phyloP scores from a whole-genome alignment of 1,284 basidiomycete genomes.

The Phlebopus sp. region DNA sequence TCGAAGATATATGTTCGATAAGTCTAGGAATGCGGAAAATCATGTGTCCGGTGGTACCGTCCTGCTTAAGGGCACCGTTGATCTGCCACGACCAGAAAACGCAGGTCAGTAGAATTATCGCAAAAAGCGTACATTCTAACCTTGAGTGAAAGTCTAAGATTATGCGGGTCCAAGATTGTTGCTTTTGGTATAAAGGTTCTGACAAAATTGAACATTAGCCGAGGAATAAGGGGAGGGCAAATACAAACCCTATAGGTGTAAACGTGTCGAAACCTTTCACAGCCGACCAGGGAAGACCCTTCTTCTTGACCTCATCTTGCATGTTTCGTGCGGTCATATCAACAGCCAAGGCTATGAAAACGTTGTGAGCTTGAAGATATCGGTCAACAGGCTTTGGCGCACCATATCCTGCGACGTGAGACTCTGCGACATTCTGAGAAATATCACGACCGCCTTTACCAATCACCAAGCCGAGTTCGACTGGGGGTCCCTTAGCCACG shows the following conservation, averaged over 20 bases:
- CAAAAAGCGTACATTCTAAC: conserved; percentile 24
- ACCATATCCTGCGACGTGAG: conserved; percentile 92
- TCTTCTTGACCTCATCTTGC: conserved; percentile 90
- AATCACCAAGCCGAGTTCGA: conserved; percentile 96
- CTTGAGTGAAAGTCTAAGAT: conserved; percentile 77
- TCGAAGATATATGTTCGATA: conserved; percentile 88
- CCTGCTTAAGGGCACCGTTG: conserved; percentile 81
- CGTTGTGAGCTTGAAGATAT: background rate
- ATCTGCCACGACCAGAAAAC: conserved; percentile 45
- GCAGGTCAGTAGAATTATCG: background rate
- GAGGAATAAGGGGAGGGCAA: background rate
- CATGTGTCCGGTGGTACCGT: conserved; percentile 88
- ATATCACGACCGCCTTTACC: conserved; percentile 86
- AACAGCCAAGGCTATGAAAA: conserved; percentile 74
- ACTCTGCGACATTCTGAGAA: conserved; percentile 63
- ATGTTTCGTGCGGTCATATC: conserved; percentile 96
- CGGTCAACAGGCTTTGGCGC: conserved; percentile 20
- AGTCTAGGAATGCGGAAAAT: conserved; percentile 90
- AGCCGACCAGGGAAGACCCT: conserved; percentile 91
- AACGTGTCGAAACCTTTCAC: conserved; percentile 92
- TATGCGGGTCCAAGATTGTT: conserved; percentile 67
- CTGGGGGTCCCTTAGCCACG: conserved; percentile 42
- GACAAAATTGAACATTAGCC: conserved; percentile 1
- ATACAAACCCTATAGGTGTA: conserved; percentile 70
- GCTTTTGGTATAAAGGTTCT: conserved; percentile 82